Evolutionary conservation across 2,329 filamentous ascomycete species (phyloP).

Genomic region (Trichothecium roseum): DNA sequence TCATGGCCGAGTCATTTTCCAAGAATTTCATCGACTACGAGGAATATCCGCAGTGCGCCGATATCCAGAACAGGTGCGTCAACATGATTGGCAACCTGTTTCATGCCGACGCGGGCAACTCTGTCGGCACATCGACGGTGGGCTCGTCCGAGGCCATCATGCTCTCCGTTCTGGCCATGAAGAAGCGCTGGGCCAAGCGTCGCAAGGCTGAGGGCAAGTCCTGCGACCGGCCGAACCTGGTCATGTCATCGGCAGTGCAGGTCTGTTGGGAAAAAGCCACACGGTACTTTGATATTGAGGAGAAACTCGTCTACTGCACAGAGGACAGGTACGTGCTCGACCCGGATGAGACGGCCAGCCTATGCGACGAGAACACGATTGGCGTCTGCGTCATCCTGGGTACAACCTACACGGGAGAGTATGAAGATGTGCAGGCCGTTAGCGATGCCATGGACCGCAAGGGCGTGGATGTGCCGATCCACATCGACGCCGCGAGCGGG

Average conservation of each 20-base stretch:
- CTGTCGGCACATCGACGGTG: conserved; percentile 80
- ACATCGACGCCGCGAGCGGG: conserved; percentile 86
- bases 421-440: conserved; percentile 86
- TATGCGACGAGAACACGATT: conserved; percentile 65
- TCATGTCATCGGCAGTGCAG: conserved; percentile 95
- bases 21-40: conserved; percentile 96
- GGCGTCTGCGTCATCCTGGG: conserved; percentile 88
- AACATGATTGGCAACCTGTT: conserved; percentile 86
- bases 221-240: conserved; percentile 70
- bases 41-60: conserved; percentile 70
- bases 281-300: conserved; percentile 86
- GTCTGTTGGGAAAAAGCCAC: conserved; percentile 95
- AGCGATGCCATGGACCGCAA: conserved; percentile 75
- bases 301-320: conserved; percentile 64
- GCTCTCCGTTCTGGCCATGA: conserved; percentile 81
- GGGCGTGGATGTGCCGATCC: conserved; percentile 72
- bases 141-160: conserved; percentile 86
- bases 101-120: conserved; percentile 61
- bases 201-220: conserved; percentile 76
- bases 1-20: conserved; percentile 84
- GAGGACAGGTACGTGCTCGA: conserved; percentile 53
- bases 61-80: conserved; percentile 86
- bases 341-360: conserved; percentile 46
- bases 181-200: conserved; percentile 85
- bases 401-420: conserved; percentile 91